Evolutionary conservation across 163 green algal species (phyloP).

Genomic region (Scenedesmus sp.): DNA sequence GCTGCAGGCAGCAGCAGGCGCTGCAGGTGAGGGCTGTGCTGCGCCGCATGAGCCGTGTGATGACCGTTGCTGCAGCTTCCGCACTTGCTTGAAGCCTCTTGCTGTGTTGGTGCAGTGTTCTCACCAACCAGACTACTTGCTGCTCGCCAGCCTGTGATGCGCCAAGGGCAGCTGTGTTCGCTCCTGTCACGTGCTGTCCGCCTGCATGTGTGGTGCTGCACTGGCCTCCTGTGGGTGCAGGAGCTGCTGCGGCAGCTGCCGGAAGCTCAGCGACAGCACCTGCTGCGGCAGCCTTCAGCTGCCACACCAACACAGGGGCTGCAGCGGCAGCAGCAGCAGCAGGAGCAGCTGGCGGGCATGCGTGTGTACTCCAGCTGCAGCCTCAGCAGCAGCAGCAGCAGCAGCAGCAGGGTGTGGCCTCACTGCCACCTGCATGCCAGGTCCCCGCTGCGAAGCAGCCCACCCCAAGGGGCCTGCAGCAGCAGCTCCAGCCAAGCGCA

Average conservation of each 20-base stretch:
- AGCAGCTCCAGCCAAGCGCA: constrained; percentile 11
- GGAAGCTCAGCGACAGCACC: background rate
- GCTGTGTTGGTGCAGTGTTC: background rate
- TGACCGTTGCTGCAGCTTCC: background rate
- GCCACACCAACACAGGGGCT: background rate
- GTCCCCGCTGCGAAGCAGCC: background rate
- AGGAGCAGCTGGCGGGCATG: background rate
- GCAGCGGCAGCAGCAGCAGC: background rate
- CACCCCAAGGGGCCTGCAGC: background rate
- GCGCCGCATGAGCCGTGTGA: too few relatives aligned
- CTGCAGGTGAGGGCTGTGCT: background rate
- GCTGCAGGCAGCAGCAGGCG: background rate
- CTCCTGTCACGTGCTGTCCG: too few relatives aligned
- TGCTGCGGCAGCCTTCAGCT: background rate
- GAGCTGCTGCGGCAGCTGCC: background rate
- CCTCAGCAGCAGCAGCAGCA: background rate
- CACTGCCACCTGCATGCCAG: background rate
- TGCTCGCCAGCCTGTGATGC: background rate
- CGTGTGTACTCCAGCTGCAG: background rate
- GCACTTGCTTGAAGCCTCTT: too few relatives aligned
- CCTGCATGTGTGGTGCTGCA: background rate
- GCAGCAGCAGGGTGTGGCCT: background rate
- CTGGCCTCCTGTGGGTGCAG: background rate
- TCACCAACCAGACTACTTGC: background rate
- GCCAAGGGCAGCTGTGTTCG: too few relatives aligned